Evolutionary conservation across 2,329 filamentous ascomycete species (phyloP).

Genomic region (Xylaria multiplex): DNA sequence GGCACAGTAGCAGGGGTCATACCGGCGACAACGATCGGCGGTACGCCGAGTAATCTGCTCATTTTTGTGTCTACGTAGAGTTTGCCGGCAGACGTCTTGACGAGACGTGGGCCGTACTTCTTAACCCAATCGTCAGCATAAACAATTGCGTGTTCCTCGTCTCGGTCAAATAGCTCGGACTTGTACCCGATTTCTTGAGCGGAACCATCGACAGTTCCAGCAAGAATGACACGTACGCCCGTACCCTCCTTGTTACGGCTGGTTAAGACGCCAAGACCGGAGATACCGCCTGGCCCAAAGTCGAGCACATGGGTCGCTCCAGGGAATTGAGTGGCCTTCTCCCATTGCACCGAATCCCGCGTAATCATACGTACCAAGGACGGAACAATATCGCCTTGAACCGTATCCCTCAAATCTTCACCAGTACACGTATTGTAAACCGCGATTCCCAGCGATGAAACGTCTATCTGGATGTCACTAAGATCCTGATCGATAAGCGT

Average conservation of each 20-base stretch:
- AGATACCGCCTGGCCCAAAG: slow-evolving; percentile 96
- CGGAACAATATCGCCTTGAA: slow-evolving; percentile 83
- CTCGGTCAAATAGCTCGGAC: slow-evolving; percentile 95
- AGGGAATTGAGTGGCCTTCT: slow-evolving; percentile 90
- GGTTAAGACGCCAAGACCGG: slow-evolving; percentile 92
- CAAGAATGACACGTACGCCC: slow-evolving; percentile 94
- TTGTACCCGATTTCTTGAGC: slow-evolving; percentile 96
- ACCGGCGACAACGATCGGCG: slow-evolving; percentile 88
- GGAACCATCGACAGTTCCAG: slow-evolving; percentile 90
- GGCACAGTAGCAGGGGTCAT: slow-evolving; percentile 93
- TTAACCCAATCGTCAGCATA: slow-evolving; percentile 98
- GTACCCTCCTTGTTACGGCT: slow-evolving; percentile 99
- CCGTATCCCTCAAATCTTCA: slow-evolving; percentile 78
- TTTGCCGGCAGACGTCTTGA: slow-evolving; percentile 87
- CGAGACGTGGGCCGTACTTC: slow-evolving; percentile 90
- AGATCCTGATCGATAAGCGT: slow-evolving; percentile 87
- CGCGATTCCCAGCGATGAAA: slow-evolving; percentile 78
- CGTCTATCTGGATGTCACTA: slow-evolving; percentile 80
- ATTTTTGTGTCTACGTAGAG: slow-evolving; percentile 98
- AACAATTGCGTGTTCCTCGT: slow-evolving; percentile 92
- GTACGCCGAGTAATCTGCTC: slow-evolving; percentile 84
- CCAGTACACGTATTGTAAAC: slow-evolving; percentile 93
- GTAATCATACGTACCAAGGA: slow-evolving; percentile 92
- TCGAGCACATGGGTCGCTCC: slow-evolving; percentile 93
- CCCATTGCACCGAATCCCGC: slow-evolving; percentile 93